Evolutionary conservation across 768 basidiomycete species (phyloP), one percentile per base, ranked within the genome.

Genomic region (Filobasidium floriforme): DNA sequence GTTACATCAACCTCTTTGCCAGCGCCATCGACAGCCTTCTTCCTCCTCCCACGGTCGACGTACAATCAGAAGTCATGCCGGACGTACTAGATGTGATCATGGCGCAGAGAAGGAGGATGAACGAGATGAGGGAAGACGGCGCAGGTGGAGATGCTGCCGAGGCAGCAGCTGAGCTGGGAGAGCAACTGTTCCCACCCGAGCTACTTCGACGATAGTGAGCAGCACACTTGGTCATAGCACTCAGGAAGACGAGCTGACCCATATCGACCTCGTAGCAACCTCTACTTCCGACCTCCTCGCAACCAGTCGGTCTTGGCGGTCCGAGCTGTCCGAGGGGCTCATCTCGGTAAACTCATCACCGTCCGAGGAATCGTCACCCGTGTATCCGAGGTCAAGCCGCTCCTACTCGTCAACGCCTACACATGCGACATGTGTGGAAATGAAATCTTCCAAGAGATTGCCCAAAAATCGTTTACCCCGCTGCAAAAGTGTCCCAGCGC

Each of bases 361-460:
- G 90, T 94, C 69, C 89, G 93, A 49, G 96, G 96, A 63, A 98
- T 99, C 71, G 92, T 98, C 62, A 99, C 92, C 37, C 92, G 96
- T 68, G 92, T 99, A 3, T 97, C 93, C 2, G 96, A 98, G 81
- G 96, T 99, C 76, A 98, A 98, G 76, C 96, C 96, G 11, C 86
- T 98, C 19, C 85, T 99, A 15, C 88, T 90, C 75, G 92, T 98
- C 74, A 96, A 94, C 79, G 96, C 94, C 37, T 99, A 98, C 79
- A 93, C 92, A 0, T 98, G 96, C 80, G 96, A 98, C 75, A 87
- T 91, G 67, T 99, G 96, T 77, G 96, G 96, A 54, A 90, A 92
- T 51, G 96, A 99, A 79, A 94, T 92, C 32, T 99, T 99, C 83
- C 93, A 98, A 78, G 92, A 98, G 73, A 92, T 99, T 66, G 87